Evolutionary conservation across 345 rosid species (phyloP), one percentile per base, ranked within the genome.

Genomic region (Noccaea bulbosa): DNA sequence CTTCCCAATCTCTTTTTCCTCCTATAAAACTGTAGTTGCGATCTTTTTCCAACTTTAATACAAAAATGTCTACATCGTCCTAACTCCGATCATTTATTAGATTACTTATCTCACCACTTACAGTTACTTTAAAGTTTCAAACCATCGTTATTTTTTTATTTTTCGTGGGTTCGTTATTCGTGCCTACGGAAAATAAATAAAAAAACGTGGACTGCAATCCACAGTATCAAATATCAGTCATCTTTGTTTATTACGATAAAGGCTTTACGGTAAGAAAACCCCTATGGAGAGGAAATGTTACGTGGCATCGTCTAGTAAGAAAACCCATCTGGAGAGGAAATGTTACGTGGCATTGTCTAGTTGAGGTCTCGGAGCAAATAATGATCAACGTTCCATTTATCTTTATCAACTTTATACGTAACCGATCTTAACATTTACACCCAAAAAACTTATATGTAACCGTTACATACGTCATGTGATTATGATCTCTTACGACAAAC

Each of bases 251-350:
- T 33, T 33, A 22, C 3, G 15, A 45, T 27, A 16, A 17, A 17
- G 49, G 30, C 22, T 64, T 48, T 16, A 15, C 3, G 27, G 10
- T 15, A 46, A 64, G 69, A 44, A 67, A 68, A 56, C 72, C 72
- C 72, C 11, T 44, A 9, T 17, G 46, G 46, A n/a, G 64, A 68
- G 72, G 72, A 68, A 68, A 68, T 20, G 55, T 35, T 12, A 34
- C n/a, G 27, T 55, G 46, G 64, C 64, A 17, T 8, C 55, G 43
- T 68, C 37, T 27, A 20, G 10, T 15, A 46, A 64, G 69, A 44
- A 67, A 68, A 56, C 72, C 72, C 72, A 8, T 44, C 9, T 17
- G 46, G 46, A n/a, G 64, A 68, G 72, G 72, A 68, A 68, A 68
- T 20, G 55, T 35, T 12, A 34, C n/a, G 27, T 55, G 46, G 54